A percentile compares a stretch with the other conserved stretches of the same genome.
Evolutionary conservation across 768 basidiomycete species (phyloP).

Genomic region (Suillus decipiens): DNA sequence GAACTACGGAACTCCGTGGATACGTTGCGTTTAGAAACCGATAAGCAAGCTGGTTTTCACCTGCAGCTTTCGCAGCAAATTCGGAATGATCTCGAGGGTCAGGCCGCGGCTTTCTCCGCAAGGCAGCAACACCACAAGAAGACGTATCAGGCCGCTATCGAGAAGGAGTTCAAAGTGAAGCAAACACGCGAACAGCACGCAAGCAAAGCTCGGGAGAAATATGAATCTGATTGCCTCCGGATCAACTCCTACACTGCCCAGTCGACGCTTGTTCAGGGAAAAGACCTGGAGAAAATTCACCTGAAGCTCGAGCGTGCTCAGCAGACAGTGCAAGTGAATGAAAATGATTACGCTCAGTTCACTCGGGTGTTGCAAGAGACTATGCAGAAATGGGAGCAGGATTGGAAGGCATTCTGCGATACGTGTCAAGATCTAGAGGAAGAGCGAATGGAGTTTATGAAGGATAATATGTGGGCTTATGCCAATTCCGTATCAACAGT

Average conservation of each 20-base stretch:
- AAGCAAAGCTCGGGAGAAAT: constrained; percentile 87
- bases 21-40: constrained; percentile 80
- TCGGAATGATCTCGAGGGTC: constrained; percentile 72
- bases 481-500: constrained; percentile 96
- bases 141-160: constrained; percentile 70
- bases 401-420: constrained; percentile 96
- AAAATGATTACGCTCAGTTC: constrained; percentile 91
- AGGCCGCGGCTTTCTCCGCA: constrained; percentile 56
- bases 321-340: constrained; percentile 87
- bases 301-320: constrained; percentile 86
- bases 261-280: constrained; percentile 87
- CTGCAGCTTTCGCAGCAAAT: constrained; percentile 73
- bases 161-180: constrained; percentile 90
- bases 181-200: constrained; percentile 86
- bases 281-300: constrained; percentile 88
- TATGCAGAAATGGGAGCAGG: constrained; percentile 82
- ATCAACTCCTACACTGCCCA: constrained; percentile 96
- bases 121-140: constrained; percentile 76
- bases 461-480: constrained; percentile 94
- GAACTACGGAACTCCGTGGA: constrained; percentile 83
- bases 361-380: constrained; percentile 79
- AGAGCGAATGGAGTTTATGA: constrained; percentile 90
- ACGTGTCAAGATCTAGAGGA: constrained; percentile 95
- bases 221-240: constrained; percentile 87
- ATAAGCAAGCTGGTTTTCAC: constrained; percentile 76